Evolutionary conservation across 2,329 filamentous ascomycete genomes (phyloP).

Genomic region (Dothistroma septosporum): DNA sequence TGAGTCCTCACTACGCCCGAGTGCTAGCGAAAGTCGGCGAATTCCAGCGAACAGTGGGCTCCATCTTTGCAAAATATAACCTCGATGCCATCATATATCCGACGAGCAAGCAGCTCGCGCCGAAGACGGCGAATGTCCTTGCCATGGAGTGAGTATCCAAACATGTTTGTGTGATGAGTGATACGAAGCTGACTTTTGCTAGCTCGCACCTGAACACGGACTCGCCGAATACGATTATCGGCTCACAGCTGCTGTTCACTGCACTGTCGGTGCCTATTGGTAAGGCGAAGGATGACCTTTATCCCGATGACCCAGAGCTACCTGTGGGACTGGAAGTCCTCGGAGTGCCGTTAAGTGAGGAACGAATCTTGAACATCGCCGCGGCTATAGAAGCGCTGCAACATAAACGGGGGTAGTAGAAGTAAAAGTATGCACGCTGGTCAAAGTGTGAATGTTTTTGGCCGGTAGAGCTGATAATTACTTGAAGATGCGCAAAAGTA

Average conservation of each 20-base stretch:
- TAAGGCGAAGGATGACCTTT: conserved; percentile 18
- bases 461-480: neutral
- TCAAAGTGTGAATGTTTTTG: neutral
- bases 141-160: conserved; percentile 16
- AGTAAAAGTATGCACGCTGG: neutral
- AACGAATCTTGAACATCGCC: conserved; percentile 20
- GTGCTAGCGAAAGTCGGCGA: conserved; percentile 25
- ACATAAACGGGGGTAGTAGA: neutral
- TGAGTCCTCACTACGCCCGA: conserved; percentile 30
- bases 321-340: conserved; percentile 27
- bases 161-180: neutral
- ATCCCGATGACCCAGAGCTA: conserved; percentile 21
- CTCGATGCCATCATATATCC: conserved; percentile 37
- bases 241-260: conserved; percentile 33
- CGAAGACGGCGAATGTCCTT: conserved; percentile 32
- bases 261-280: conserved; percentile 36
- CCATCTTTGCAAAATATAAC: conserved; percentile 30
- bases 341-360: conserved; percentile 23
- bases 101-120: conserved; percentile 35
- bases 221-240: conserved; percentile 37
- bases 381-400: conserved; percentile 18
- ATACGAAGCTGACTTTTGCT: conserved; percentile 1
- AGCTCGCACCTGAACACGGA: conserved; percentile 22
- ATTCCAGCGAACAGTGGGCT: conserved; percentile 32
- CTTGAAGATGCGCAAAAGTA: no score